Percentiles rank a stretch among this genome's conserved stretches.
Conservation (phyloP, 2,329 filamentous ascomycete genomes). For the Phoma sp. region DNA sequence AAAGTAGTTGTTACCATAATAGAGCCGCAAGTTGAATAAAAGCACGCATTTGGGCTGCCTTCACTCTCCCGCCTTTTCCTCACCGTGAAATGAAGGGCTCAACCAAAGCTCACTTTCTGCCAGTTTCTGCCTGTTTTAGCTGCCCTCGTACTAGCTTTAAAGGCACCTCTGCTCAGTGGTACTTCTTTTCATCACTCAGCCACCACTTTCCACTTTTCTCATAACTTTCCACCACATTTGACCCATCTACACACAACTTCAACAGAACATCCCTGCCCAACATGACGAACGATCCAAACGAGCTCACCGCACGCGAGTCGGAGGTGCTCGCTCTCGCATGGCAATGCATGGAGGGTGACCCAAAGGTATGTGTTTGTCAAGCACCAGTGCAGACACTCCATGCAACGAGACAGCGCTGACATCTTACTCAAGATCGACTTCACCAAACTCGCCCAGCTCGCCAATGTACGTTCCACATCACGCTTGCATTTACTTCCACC, state of each 20-base stretch:
- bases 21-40: background rate
- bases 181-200: background rate
- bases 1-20: too few species aligned
- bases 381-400: too few species aligned
- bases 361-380: conserved; percentile 32
- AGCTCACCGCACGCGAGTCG: conserved; percentile 35
- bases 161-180: background rate
- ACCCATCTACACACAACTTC: background rate
- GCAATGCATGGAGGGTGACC: conserved; percentile 43
- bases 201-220: background rate
- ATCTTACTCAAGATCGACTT: conserved; percentile 15
- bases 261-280: background rate
- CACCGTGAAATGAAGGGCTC: conserved; percentile 7
- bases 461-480: conserved; percentile 5
- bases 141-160: background rate
- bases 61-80: conserved; percentile 12
- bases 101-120: conserved; percentile 4
- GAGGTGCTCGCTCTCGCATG: conserved; percentile 41
- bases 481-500: conserved; percentile 20
- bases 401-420: background rate
- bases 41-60: background rate
- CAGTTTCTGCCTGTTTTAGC: background rate
- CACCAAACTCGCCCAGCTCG: conserved; percentile 22
- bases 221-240: too few species aligned
- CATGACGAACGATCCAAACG: background rate